Base-by-base conservation (phyloP, 495 filamentous ascomycete species). In the Podospora appendiculata region DNA sequence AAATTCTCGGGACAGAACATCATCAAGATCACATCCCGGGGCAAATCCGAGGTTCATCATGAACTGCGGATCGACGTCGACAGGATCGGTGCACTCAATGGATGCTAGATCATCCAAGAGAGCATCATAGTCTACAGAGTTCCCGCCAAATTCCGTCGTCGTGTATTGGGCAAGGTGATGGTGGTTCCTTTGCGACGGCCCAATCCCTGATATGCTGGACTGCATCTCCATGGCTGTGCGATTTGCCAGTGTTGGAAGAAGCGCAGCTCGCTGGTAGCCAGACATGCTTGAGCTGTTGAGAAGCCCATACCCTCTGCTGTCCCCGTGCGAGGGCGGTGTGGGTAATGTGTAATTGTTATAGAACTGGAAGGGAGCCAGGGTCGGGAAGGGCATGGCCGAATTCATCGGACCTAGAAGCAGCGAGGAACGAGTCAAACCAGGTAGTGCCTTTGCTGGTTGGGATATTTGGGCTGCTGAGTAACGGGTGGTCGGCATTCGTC, bases 81-180 rank as follows among this genome's bases (percentile, higher is more conserved):
- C 70, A 70, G 76, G 76, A 54, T 83, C 79, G 8, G 75, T 78
- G 18, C 77, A 78, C 55, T 86, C 82, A 9, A 83, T 72, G 45
- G 79, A 76, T n/a, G 78, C 78, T 4, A 86, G 69, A 41, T 86
- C 81, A 58, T 82, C 78, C 58, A 84, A 75, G 35, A 84, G 78
- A 4, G 79, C 74, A 48, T 86, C 82, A 32, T 79, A 69, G 42
- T 81, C 78, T 17, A 69, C 25, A 5, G 25, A 25, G 25, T 25
- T 2, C 57, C 25, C 10, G 13, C 16, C 52, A 40, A 34, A 54
- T 49, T 3, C 38, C 35, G 5, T 48, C 54, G 25, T 25, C 2
- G 25, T 25, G 50, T 8, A 19, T 50, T 35, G 14, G 13, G 56
- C 8, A 55, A 34, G n/a, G 50, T 39, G 16, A 25, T 25, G 25